Conservation (phyloP, 306 rosid genomes). For the Dalbergia cochinchinensis region DNA sequence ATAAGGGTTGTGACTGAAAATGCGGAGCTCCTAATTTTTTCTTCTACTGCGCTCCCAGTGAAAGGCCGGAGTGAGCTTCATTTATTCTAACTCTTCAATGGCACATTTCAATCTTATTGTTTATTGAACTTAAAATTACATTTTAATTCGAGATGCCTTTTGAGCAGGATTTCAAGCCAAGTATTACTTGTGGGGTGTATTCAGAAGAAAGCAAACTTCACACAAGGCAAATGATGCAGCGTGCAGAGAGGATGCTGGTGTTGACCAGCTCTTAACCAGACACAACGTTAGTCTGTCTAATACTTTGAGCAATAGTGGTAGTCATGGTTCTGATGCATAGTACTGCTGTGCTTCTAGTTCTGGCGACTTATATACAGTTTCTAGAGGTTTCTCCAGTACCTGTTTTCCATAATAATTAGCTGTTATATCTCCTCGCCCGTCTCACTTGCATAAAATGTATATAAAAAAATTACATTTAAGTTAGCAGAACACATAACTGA, state of each 20-base stretch:
- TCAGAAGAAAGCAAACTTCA: slow-evolving; percentile 57
- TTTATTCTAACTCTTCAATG: slow-evolving; percentile 22
- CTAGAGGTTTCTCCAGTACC: not conserved
- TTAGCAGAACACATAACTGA: not conserved
- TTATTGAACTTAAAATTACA: slow-evolving; percentile 14
- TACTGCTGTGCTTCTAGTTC: slow-evolving; percentile 1
- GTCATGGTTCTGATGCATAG: slow-evolving; percentile 32
- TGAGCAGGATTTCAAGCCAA: slow-evolving; percentile 73
- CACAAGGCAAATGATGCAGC: slow-evolving; percentile 27
- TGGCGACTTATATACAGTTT: not conserved
- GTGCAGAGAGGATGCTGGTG: slow-evolving; percentile 39
- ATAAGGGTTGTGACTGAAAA: slow-evolving; percentile 58
- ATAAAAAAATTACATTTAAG: too few species aligned
- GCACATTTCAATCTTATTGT: slow-evolving; percentile 24
- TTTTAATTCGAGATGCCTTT: slow-evolving; percentile 18
- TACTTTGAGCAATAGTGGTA: slow-evolving; percentile 50
- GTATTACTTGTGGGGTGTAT: slow-evolving; percentile 86
- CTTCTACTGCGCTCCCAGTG: slow-evolving; percentile 65
- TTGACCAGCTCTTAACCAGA: slow-evolving; percentile 34
- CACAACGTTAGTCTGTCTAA: slow-evolving; percentile 38
- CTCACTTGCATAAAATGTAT: not conserved
- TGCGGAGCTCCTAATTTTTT: slow-evolving; percentile 74
- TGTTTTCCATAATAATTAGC: not conserved
- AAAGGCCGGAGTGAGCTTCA: slow-evolving; percentile 63
- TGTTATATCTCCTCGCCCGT: not conserved